Base-by-base conservation (phyloP, 306 rosid species). In the Prunus salicina region DNA sequence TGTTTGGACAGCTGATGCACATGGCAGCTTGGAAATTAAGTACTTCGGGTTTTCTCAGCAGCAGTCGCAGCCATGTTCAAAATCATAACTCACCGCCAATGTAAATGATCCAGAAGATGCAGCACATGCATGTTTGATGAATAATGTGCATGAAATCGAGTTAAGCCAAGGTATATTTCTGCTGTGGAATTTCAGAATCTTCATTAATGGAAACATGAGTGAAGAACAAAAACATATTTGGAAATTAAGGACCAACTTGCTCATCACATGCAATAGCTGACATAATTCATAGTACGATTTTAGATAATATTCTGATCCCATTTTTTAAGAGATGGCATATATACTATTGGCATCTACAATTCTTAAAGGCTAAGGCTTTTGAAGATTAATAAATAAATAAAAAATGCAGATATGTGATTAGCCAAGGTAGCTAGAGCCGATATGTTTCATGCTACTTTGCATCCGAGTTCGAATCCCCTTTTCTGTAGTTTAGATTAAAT, bases 151-250 rank as follows among this genome's bases (percentile, higher is more conserved):
- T 62, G 7, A 22, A 60, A 60, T 25, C 46, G 76, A 60, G 63
- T 60, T 2, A 70, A 69, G 53, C 71, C 76, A 78, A 69, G 64
- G 71, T n/a, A 60, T 78, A 60, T 78, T 43, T 69, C n/a, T 69
- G 81, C 52, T 47, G 52, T 69, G 69, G 52, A 8, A 34, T 67
- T 77, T 77, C 27, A 69, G 63, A 77, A 46, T 69, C 69, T 69
- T 41, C 43, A 46, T 69, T 77, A 68, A 77, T 67, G 28, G 64
- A 24, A 52, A 60, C 55, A 69, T 19, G 69, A 56, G 5, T 60
- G 43, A 18, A 51, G 10, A 24, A 38, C 43, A 38, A 38, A 27
- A 0, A 62, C 56, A 1, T 30, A 50, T 58, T 60, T 69, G 56
- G 64, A 58, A 75, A 41, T 49, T 13, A 3, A 60, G 8, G 41